phyloP scores from a whole-genome alignment of 306 rosid species.

The peach (Prunus persica) region Prunus_persica_NCBIv2 NC_034011.1:1208001-1208500 shows the following conservation, averaged over 20 bases:
- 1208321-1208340: slow-evolving; percentile 17
- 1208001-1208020: neutral
- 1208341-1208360: slow-evolving; percentile 20
- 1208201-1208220: slow-evolving; percentile 52
- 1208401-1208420: slow-evolving; percentile 27
- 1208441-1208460: slow-evolving; percentile 47
- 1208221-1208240: slow-evolving; percentile 51
- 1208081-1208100: neutral
- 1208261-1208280: neutral
- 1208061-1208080: neutral
- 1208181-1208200: slow-evolving; percentile 50
- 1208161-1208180: slow-evolving; percentile 2
- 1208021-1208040: neutral
- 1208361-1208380: slow-evolving; percentile 33
- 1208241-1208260: slow-evolving; percentile 55
- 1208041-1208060: neutral
- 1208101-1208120: neutral
- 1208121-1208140: neutral
- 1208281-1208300: slow-evolving; percentile 29
- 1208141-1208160: neutral
- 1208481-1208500: slow-evolving; percentile 42
- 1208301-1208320: slow-evolving; percentile 27
- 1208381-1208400: slow-evolving; percentile 45
- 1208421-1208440: neutral
- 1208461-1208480: slow-evolving; percentile 47